Evolutionary conservation across 495 filamentous ascomycete species (phyloP).

Genomic region (Lindgomyces ingoldianus): DNA sequence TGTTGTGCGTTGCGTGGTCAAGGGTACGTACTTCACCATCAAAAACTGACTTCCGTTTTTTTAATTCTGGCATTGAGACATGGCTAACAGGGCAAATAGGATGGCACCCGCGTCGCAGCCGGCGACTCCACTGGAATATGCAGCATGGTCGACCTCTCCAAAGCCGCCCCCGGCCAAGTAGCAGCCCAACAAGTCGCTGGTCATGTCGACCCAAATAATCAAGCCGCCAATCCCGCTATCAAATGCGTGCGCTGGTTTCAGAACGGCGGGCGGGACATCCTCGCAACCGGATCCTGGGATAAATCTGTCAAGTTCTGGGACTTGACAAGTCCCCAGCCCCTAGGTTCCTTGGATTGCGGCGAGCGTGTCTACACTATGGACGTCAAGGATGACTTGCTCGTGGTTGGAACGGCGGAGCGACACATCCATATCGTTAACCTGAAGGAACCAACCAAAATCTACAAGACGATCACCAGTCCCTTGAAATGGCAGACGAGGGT

Average conservation of each 20-base stretch:
- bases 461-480: conserved; percentile 79
- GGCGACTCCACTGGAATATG: conserved; percentile 83
- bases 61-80: conserved; percentile 19
- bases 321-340: conserved; percentile 64
- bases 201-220: conserved; percentile 57
- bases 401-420: conserved; percentile 81
- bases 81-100: conserved; percentile 45
- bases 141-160: conserved; percentile 72
- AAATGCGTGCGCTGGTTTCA: conserved; percentile 76
- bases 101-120: conserved; percentile 74
- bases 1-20: conserved; percentile 79
- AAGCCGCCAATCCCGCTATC: conserved; percentile 67
- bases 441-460: conserved; percentile 72
- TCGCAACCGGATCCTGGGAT: conserved; percentile 93
- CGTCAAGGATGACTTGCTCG: conserved; percentile 71
- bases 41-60: background rate
- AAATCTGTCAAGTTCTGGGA: conserved; percentile 98
- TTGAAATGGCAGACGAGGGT: conserved; percentile 87
- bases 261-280: conserved; percentile 58
- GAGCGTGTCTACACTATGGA: conserved; percentile 90
- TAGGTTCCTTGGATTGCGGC: conserved; percentile 65
- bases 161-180: conserved; percentile 37
- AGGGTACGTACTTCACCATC: conserved; percentile 59
- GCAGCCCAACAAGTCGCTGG: conserved; percentile 57
- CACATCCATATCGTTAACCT: conserved; percentile 87